Base-by-base conservation (phyloP, 1,284 basidiomycete species). In the Pseudozyma sp. region DNA sequence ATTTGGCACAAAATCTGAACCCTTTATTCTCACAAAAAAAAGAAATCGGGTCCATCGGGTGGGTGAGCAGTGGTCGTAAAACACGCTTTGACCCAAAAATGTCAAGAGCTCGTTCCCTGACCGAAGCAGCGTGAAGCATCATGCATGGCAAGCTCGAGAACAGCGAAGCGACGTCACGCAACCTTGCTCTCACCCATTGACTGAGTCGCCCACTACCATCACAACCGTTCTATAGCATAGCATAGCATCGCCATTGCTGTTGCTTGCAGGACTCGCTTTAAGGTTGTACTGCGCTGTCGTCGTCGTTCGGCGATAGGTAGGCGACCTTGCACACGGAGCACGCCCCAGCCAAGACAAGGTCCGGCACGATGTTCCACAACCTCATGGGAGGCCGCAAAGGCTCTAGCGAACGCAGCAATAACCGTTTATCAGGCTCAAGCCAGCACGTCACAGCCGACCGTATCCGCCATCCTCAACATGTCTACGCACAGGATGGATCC, bases 401-500 rank as follows among this genome's bases (percentile, higher is more conserved):
- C 39, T 76, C 73, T 3, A 54, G 55, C 35, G 73, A 76, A 12
- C 73, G 73, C 54, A 62, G 48, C 60, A 66, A 60, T n/a, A 45
- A 70, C 19, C 67, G 72, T n/a, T 59, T 63, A 7, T 70, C 66
- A 3, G 49, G 52, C 25, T 48, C 64, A 2, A 64, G 55, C 35
- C 59, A 60, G 13, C 55, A 51, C 31, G 62, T 74, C 36, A 74
- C 73, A 12, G 59, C 69, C 19, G 73, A 76, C 8, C 64, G 67
- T 44, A 76, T 76, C 4, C 68, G 73, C 12, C 73, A 71, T 54
- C 69, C 69, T 13, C 73, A 76, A 40, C 73, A 76, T 39, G 54
- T 70, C 6, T 64, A 75, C 43, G 60, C 60, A 9, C 63, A 66
- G 18, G 71, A 65, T 31, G 62, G 50, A 7, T 42, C 58, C 3